Evolutionary conservation across 768 basidiomycete species (phyloP).

Genomic region (Collybia sordida): DNA sequence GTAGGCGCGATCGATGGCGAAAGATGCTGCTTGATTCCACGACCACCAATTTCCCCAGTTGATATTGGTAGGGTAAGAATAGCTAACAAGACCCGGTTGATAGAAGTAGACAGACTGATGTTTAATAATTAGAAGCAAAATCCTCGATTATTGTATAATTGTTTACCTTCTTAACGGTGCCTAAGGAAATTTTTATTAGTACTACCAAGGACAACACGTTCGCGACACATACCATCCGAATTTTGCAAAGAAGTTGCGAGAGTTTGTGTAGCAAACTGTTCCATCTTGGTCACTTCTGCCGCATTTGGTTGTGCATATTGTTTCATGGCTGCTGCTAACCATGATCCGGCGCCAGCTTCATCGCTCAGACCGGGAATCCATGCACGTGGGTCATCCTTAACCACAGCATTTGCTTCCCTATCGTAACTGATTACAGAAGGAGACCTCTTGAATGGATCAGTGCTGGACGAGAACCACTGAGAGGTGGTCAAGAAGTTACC

Average conservation of each 20-base stretch:
- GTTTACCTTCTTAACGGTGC: conserved; percentile 51
- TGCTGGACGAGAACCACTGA: conserved; percentile 50
- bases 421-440: conserved; percentile 58
- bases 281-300: conserved; percentile 51
- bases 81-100: conserved; percentile 41
- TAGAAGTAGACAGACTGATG: conserved; percentile 51
- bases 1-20: conserved; percentile 49
- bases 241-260: conserved; percentile 54
- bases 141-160: not conserved
- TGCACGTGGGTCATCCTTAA: conserved; percentile 50
- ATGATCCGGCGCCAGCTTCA: conserved; percentile 60
- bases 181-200: conserved; percentile 19
- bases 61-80: conserved; percentile 46
- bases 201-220: not conserved
- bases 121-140: not conserved
- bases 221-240: conserved; percentile 32
- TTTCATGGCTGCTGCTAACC: conserved; percentile 57
- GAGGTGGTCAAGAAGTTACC: conserved; percentile 53
- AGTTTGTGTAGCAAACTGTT: conserved; percentile 45
- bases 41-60: conserved; percentile 59
- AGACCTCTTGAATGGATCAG: conserved; percentile 53
- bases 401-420: conserved; percentile 45
- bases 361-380: conserved; percentile 64
- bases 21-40: conserved; percentile 50
- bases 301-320: conserved; percentile 54